Evolutionary conservation across 179 eudicot genomes (phyloP), one percentile per base, ranked within the genome.

Genomic region (Patellifolia procumbens): DNA sequence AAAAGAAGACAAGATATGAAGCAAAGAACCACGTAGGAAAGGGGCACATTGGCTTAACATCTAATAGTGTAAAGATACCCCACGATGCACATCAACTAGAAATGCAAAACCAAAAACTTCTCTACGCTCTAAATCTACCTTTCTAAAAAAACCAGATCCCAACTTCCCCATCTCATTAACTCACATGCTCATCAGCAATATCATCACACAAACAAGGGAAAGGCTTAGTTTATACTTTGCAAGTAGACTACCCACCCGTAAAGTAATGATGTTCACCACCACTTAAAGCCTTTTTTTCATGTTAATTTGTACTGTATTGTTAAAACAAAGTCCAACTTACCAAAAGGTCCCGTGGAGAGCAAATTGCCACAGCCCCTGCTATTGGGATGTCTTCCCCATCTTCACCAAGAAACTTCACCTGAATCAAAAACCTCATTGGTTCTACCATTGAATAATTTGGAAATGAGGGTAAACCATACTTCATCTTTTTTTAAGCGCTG

Each of bases 261-360:
- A 22, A 45, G 26, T 55, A n/a, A 55, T 55, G 28, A 70, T 64
- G 60, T 63, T 70, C 29, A 63, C 76, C 58, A 26, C 61, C 62
- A n/a, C n/a, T n/a, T n/a, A 51, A 75, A 60, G 17, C 12, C 39
- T 11, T 63, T 19, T n/a, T 28, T 28, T 9, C n/a, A 70, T 45
- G 1, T 60, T 0, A 42, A 61, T 52, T 29, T 15, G 17, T 39
- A 68, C 11, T 43, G 29, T 10, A 0, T 15, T n/a, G 24, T 24
- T 43, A 43, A 61, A 45, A 51, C 68, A 49, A 35, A 31, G n/a
- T n/a, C n/a, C n/a, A 65, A 73, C 97, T 84, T 68, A 91, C 99
- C 97, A 95, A 86, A 77, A 95, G 91, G 80, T 95, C 99, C 99
- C 99, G 93, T 15, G 99, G 99, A 74, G 92, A 93, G 87, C 95